Evolutionary conservation across 176 grass and related monocot genomes (phyloP), one percentile per base, ranked within the genome.

Genomic region (Carex littledalei): DNA sequence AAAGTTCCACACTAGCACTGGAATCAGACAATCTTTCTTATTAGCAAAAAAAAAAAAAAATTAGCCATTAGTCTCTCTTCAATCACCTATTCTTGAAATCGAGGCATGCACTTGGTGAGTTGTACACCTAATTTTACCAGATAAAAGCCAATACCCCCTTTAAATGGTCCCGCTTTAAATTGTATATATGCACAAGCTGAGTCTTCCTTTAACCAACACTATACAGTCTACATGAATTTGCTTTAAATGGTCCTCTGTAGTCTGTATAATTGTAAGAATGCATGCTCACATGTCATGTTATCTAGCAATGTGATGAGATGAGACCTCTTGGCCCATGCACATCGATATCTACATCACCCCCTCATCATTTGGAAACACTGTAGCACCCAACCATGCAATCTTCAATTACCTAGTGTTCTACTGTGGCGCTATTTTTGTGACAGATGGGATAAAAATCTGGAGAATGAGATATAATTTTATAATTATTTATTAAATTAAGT

Each of bases 261-360:
- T 81, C 16, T 81, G 57, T 63, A 81, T 63, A 81, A 61, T 61
- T 81, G 20, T 37, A 81, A 18, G 79, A 59, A 62, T 21, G 56
- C 79, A 81, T 63, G 15, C 56, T 58, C 57, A 81, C 79, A 81
- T 81, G 79, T 43, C 57, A 81, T 63, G 79, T 35, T 81, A 20
- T 35, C 9, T 18, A 37, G 32, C 54, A 37, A 61, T 24, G 54
- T 21, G 78, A 63, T 39, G 71, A 53, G 71, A 76, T 52, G 20
- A 53, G 4, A 76, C 71, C 71, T 16, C 71, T 26, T n/a, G 56
- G 55, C 56, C 54, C 78, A 34, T 21, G 24, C 26, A 37, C 54
- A 62, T 61, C 26, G 43, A 75, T 24, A 81, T 59, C 14, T 41
- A 59, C 55, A 32, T 17, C 76, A 8, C 2, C 53, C 54, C 24